Percentiles rank a stretch among this genome's conserved stretches.
These are phyloP conservation scores for Dryadomyces sulphureus DNA, from an alignment of 2,329 filamentous ascomycete species.

Conservation along the genomic window DNA sequence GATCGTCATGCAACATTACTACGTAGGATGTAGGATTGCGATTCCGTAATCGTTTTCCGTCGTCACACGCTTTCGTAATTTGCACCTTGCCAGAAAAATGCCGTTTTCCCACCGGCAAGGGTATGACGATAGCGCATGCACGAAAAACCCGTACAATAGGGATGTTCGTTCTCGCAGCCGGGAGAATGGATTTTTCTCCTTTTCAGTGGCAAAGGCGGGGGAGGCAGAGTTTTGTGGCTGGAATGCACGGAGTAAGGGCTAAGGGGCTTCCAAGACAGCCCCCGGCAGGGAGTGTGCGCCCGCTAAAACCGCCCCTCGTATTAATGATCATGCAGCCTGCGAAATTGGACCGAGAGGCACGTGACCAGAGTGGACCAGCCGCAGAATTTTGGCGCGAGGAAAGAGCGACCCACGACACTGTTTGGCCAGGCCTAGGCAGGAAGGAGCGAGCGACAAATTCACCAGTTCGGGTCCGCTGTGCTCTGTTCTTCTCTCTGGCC, in stretches of 20 bases:
- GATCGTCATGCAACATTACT: no score
- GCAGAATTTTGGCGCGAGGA: neutral
- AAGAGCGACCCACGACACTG: neutral
- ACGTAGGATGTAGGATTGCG: no score
- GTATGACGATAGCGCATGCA: no score
- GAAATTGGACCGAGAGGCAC: neutral
- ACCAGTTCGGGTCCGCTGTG: neutral
- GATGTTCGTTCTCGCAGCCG: neutral
- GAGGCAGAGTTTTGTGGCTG: neutral
- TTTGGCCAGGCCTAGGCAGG: neutral
- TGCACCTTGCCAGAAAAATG: no score
- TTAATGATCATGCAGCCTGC: neutral
- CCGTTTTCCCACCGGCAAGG: no score
- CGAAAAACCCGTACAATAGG: no score
- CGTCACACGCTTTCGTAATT: no score
- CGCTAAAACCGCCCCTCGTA: no score
- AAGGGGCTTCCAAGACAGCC: neutral
- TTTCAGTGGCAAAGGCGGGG: slow-evolving; percentile 1
- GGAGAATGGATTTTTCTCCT: neutral
- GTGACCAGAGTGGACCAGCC: neutral
- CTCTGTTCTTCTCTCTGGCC: neutral
- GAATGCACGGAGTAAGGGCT: neutral
- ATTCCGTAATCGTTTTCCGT: no score
- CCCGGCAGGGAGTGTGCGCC: no score
- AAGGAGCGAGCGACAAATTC: slow-evolving; percentile 1